Percentiles rank a stretch among this genome's conserved stretches.
These are phyloP conservation scores for Ceratobasidium sp. DNA, from an alignment of 1,284 basidiomycete species.

Conservation along the genomic window DNA sequence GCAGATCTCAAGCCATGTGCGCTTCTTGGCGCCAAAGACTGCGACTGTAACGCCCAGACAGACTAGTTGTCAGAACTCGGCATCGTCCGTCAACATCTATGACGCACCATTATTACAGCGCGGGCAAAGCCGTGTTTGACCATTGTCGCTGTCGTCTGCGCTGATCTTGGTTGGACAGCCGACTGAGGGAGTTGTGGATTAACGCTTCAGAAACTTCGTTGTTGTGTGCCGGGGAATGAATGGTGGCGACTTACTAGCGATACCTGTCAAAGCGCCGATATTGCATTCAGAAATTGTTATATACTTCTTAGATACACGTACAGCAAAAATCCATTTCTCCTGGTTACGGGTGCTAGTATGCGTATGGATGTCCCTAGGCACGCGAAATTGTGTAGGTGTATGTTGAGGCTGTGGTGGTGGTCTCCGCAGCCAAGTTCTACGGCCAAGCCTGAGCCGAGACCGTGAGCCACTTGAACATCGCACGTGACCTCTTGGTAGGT, in stretches of 20 bases:
- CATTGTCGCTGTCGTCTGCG: slow-evolving; percentile 36
- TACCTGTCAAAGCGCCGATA: slow-evolving; percentile 14
- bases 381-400: neutral
- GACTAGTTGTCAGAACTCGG: slow-evolving; percentile 2
- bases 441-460: slow-evolving; percentile 3
- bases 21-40: slow-evolving; percentile 39
- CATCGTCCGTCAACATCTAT: neutral
- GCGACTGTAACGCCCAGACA: slow-evolving; percentile 17
- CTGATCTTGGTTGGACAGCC: slow-evolving; percentile 37
- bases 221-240: slow-evolving; percentile 1
- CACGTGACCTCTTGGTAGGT: too few species aligned
- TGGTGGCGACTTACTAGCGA: slow-evolving; percentile 32
- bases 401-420: slow-evolving; percentile 41
- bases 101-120: slow-evolving; percentile 36
- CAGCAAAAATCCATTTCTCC: slow-evolving; percentile 41
- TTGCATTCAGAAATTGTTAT: neutral
- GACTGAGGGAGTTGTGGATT: slow-evolving; percentile 20
- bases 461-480: neutral
- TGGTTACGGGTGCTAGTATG: neutral
- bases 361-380: neutral
- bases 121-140: slow-evolving; percentile 39
- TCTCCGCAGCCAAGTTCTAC: slow-evolving; percentile 30
- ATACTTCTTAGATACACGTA: slow-evolving; percentile 6
- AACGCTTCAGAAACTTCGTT: neutral
- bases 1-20: slow-evolving; percentile 44